Percentiles rank a stretch among this genome's conserved stretches.
Evolutionary conservation across 345 rosid species (phyloP).

Genomic region (Abelmoschus esculentus): DNA sequence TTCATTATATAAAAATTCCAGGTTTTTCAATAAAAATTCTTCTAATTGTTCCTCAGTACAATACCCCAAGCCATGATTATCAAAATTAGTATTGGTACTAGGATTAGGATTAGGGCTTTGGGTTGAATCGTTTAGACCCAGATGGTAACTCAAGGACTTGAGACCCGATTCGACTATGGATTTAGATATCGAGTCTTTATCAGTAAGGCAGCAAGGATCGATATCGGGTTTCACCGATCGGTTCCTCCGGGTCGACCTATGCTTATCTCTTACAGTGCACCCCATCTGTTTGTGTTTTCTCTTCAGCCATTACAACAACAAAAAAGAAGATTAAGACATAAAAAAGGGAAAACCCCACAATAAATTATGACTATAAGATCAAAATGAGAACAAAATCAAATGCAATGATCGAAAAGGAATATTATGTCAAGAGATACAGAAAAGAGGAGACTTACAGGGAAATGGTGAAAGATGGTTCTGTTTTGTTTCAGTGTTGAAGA

Average conservation of each 20-base stretch:
- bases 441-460: slow-evolving; percentile 1
- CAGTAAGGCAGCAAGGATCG: slow-evolving; percentile 50
- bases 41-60: slow-evolving; percentile 86
- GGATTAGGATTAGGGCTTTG: slow-evolving; percentile 21
- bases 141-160: slow-evolving; percentile 42
- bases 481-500: not conserved
- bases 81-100: slow-evolving; percentile 19
- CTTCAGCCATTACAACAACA: not conserved
- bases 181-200: slow-evolving; percentile 37
- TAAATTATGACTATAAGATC: not conserved
- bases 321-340: not conserved
- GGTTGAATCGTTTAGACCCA: slow-evolving; percentile 35
- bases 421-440: not conserved
- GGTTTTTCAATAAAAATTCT: slow-evolving; percentile 52
- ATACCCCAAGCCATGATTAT: slow-evolving; percentile 77
- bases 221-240: slow-evolving; percentile 57
- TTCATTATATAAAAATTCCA: slow-evolving; percentile 60
- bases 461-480: not conserved
- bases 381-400: not conserved
- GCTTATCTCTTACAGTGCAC: slow-evolving; percentile 60
- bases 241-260: slow-evolving; percentile 40
- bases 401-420: not conserved
- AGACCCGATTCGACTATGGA: slow-evolving; percentile 57
- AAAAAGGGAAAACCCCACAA: not conserved
- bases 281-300: slow-evolving; percentile 31